These are phyloP conservation scores for Ceratopteris richardii DNA, from an alignment of 75 land plant species.

Conservation along the genomic window DNA sequence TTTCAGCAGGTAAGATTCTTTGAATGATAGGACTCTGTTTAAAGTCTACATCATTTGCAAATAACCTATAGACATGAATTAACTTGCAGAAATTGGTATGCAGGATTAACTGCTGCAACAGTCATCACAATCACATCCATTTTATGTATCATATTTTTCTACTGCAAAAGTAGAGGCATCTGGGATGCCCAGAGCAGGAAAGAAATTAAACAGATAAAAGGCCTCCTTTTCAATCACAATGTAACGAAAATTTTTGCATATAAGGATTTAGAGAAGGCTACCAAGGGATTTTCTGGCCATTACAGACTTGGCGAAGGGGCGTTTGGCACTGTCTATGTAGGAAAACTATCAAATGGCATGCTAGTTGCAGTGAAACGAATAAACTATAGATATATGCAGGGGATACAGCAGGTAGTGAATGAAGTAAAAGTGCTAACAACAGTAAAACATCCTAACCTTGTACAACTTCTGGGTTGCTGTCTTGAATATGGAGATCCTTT, in stretches of 20 bases:
- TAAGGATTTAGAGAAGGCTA: conserved; percentile 48
- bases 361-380: conserved; percentile 27
- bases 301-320: conserved; percentile 25
- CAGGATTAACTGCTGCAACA: too few species aligned
- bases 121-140: too few species aligned
- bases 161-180: too few species aligned
- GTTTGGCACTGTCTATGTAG: conserved; percentile 15
- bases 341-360: conserved; percentile 20
- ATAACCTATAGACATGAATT: too few species aligned
- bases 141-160: too few species aligned
- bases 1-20: neutral
- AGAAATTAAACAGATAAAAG: neutral
- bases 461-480: conserved; percentile 30
- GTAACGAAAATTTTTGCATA: conserved; percentile 34
- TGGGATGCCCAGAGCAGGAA: neutral
- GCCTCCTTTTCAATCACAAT: neutral
- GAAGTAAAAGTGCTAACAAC: conserved; percentile 21
- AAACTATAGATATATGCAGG: conserved; percentile 14
- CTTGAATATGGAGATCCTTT: conserved; percentile 24
- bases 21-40: neutral
- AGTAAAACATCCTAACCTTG: conserved; percentile 25
- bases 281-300: conserved; percentile 40
- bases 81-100: neutral
- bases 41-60: too few species aligned
- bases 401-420: conserved; percentile 13